Evolutionary conservation across 2,329 filamentous ascomycete species (phyloP).

Genomic region (Massarina eburnea): DNA sequence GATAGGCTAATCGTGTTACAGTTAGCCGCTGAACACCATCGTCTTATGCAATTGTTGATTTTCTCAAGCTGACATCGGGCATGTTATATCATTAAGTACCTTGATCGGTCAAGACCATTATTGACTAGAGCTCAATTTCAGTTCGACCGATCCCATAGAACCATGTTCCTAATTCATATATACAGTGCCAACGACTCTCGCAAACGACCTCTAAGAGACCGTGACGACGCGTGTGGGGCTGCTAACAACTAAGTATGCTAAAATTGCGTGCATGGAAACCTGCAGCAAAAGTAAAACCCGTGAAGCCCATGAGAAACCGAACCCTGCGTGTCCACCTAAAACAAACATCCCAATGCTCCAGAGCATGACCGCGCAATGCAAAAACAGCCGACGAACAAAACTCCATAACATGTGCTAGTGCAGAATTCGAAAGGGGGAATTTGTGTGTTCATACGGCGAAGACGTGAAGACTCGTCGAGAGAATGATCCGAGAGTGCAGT

Average conservation of each 20-base stretch:
- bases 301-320: slow-evolving; percentile 7
- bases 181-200: slow-evolving; percentile 16
- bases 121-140: too few species aligned
- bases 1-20: slow-evolving; percentile 9
- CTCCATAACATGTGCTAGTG: slow-evolving; percentile 15
- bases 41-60: background rate
- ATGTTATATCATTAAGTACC: background rate
- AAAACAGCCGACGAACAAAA: slow-evolving; percentile 21
- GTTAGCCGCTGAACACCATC: background rate
- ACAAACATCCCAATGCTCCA: slow-evolving; percentile 27
- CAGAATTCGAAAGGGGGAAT: slow-evolving; percentile 2
- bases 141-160: background rate
- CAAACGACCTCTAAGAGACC: slow-evolving; percentile 6
- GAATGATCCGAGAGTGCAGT: background rate
- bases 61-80: slow-evolving; percentile 1
- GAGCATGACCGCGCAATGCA: slow-evolving; percentile 34
- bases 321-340: slow-evolving; percentile 12
- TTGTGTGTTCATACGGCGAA: background rate
- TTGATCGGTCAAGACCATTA: too few species aligned
- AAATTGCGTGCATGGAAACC: slow-evolving; percentile 5
- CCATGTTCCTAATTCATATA: slow-evolving; percentile 13
- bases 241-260: slow-evolving; percentile 16
- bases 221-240: slow-evolving; percentile 12
- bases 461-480: background rate
- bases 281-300: slow-evolving; percentile 8